Conservation (phyloP, 768 basidiomycete genomes). For the Mycena albidolilacea region DNA sequence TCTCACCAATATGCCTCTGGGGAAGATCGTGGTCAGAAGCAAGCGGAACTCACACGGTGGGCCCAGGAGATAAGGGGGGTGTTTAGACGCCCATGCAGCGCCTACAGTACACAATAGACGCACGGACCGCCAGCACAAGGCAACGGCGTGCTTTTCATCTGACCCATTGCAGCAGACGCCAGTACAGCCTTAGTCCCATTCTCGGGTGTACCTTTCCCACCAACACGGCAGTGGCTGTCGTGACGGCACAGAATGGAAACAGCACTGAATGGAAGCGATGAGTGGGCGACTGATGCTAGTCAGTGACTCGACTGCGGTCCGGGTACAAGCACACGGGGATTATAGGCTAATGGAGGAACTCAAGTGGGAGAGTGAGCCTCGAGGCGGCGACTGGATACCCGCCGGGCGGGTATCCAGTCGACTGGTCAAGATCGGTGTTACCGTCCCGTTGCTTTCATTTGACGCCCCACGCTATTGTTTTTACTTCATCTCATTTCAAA, state of each 20-base stretch:
- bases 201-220: constrained; percentile 17
- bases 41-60: constrained; percentile 13
- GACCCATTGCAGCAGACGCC: not conserved
- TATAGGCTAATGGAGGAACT: no score
- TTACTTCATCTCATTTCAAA: no score
- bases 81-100: constrained; percentile 12
- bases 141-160: constrained; percentile 18
- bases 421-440: no score
- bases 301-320: no score
- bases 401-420: no score
- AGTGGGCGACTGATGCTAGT: no score
- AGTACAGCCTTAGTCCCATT: constrained; percentile 18
- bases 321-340: no score
- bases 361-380: no score
- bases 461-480: no score
- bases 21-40: constrained; percentile 25
- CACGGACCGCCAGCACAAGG: not conserved
- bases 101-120: not conserved
- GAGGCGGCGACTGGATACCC: no score
- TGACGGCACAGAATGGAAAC: constrained; percentile 24
- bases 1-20: not conserved
- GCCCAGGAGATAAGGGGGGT: constrained; percentile 30
- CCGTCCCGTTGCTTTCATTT: no score
- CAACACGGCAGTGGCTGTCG: constrained; percentile 3
- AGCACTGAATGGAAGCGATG: no score